phyloP scores from a whole-genome alignment of 2,329 filamentous ascomycete species.

The Colletotrichum sp. region DNA sequence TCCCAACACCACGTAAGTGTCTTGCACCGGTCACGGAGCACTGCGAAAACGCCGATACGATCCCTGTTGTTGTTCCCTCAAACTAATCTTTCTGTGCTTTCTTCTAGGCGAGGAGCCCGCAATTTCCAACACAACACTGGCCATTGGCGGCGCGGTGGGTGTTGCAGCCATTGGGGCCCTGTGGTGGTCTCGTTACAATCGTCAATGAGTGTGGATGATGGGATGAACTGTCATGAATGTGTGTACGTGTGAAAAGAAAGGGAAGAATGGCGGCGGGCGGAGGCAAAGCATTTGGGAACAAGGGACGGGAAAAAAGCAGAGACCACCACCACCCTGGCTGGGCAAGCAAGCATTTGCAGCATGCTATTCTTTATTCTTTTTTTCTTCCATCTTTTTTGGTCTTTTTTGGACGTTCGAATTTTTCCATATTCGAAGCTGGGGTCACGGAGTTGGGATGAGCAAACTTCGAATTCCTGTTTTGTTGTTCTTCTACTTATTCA shows the following conservation, averaged over 20 bases:
- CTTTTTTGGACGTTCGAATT: not conserved
- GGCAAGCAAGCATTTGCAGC: not conserved
- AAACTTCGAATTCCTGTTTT: not conserved
- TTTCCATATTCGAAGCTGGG: not conserved
- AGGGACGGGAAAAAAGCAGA: not conserved
- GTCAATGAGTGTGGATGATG: not conserved
- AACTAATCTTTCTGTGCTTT: slow-evolving; percentile 23
- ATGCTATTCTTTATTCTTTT: not conserved
- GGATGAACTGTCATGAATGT: not conserved
- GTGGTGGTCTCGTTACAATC: slow-evolving; percentile 18
- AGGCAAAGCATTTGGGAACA: not conserved
- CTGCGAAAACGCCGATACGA: slow-evolving; percentile 25
- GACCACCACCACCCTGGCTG: not conserved
- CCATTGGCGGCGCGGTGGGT: slow-evolving; percentile 39
- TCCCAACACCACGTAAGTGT: slow-evolving; percentile 34
- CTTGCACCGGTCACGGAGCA: not conserved
- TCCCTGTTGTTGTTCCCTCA: not conserved
- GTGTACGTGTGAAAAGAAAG: not conserved
- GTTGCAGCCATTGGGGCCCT: slow-evolving; percentile 32
- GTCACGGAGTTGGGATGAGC: slow-evolving; percentile 4
- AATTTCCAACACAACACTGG: slow-evolving; percentile 29
- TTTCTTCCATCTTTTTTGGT: not conserved
- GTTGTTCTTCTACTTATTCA: not conserved
- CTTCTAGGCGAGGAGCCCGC: slow-evolving; percentile 34
- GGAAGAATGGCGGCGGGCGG: not conserved